Conservation (phyloP, 352 stramenopile species). For the Phytophthora fragariaefolia region DNA sequence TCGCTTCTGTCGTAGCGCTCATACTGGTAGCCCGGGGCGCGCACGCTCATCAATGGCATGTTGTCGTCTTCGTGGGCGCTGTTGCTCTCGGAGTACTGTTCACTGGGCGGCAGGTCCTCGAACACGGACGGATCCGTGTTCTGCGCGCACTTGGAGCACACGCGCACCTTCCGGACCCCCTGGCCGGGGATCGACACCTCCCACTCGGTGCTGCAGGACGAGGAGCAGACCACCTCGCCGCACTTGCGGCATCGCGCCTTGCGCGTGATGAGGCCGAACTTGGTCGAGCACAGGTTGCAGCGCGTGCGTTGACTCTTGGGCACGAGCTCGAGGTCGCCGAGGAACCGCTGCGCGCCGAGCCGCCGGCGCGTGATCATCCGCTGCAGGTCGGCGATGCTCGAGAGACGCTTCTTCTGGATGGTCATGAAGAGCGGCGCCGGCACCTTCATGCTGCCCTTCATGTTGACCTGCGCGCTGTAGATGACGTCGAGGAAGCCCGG, state of each 20-base stretch:
- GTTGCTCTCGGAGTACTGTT: constrained; percentile 42
- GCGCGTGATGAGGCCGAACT: constrained; percentile 68
- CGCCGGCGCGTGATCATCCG: constrained; percentile 58
- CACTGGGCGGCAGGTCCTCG: constrained; percentile 32
- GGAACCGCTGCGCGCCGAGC: constrained; percentile 58
- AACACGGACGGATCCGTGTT: constrained; percentile 38
- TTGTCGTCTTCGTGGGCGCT: constrained; percentile 41
- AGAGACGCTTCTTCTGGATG: constrained; percentile 63
- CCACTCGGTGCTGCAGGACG: constrained; percentile 61
- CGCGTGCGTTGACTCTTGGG: constrained; percentile 59
- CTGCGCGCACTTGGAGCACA: constrained; percentile 63
- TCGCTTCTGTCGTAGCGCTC: constrained; percentile 33
- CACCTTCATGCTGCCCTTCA: constrained; percentile 65
- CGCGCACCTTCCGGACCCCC: constrained; percentile 59
- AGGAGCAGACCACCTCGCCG: constrained; percentile 73
- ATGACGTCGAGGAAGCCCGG: constrained; percentile 71
- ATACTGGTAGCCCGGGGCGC: constrained; percentile 40
- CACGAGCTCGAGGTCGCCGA: constrained; percentile 74
- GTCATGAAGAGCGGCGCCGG: constrained; percentile 54
- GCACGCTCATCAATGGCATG: constrained; percentile 33
- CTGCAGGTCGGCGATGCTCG: constrained; percentile 52
- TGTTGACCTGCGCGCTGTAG: constrained; percentile 63
- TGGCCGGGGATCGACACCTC: constrained; percentile 55
- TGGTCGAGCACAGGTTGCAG: constrained; percentile 62
- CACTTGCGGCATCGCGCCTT: constrained; percentile 76